Conservation (phyloP, 1,284 basidiomycete species). For the Cryptococcus neoformans region DNA sequence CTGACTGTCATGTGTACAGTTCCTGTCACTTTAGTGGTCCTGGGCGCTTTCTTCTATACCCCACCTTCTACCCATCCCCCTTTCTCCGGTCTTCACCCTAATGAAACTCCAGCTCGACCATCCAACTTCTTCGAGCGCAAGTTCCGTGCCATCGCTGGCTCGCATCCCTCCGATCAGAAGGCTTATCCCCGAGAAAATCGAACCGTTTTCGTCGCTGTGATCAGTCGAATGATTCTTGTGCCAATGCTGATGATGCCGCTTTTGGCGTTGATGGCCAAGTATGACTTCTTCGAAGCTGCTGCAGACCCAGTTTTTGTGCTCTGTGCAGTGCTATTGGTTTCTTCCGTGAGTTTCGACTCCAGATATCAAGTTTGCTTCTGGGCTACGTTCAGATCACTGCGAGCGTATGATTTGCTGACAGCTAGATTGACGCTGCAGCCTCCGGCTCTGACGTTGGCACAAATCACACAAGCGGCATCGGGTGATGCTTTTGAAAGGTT, state of each 20-base stretch:
- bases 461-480: slow-evolving; percentile 83
- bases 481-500: slow-evolving; percentile 88
- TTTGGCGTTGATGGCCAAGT: slow-evolving; percentile 62
- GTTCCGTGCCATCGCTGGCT: slow-evolving; percentile 19
- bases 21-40: slow-evolving; percentile 83
- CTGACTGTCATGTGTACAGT: slow-evolving; percentile 45
- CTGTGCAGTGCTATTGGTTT: slow-evolving; percentile 69
- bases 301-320: slow-evolving; percentile 54
- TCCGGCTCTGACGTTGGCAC: slow-evolving; percentile 50
- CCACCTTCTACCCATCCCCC: slow-evolving; percentile 22
- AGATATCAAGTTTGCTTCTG: slow-evolving; percentile 51
- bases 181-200: slow-evolving; percentile 65
- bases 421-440: slow-evolving; percentile 32
- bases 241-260: slow-evolving; percentile 73
- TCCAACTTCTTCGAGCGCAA: slow-evolving; percentile 29
- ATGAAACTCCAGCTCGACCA: slow-evolving; percentile 3
- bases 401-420: neutral
- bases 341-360: slow-evolving; percentile 51
- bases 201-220: slow-evolving; percentile 74
- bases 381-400: slow-evolving; percentile 45
- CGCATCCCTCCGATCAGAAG: neutral
- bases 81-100: slow-evolving; percentile 3
- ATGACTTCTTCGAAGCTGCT: slow-evolving; percentile 57
- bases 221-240: slow-evolving; percentile 74
- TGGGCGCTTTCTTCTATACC: slow-evolving; percentile 84